phyloP scores from a whole-genome alignment of 768 basidiomycete genomes.

The Rhizopogon roseolus region DNA sequence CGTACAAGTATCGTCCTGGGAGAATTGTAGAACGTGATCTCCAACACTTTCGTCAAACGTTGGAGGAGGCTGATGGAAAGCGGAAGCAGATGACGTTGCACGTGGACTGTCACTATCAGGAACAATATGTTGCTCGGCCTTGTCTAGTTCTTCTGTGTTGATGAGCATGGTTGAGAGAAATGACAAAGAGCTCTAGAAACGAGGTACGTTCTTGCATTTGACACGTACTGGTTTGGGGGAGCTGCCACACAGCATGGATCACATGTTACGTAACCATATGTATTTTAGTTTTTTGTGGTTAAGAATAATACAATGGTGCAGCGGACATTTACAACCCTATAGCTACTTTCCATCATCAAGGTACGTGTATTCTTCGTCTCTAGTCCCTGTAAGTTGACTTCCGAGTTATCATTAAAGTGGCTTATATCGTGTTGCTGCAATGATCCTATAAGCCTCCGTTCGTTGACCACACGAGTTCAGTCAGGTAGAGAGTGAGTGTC shows the following conservation, averaged over 20 bases:
- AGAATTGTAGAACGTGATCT: conserved; percentile 21
- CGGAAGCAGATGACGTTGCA: neutral
- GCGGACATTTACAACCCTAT: neutral
- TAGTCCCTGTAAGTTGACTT: neutral
- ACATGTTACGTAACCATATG: neutral
- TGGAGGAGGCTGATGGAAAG: conserved; percentile 12
- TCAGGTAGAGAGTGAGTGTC: neutral
- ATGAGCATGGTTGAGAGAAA: neutral
- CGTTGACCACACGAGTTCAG: neutral
- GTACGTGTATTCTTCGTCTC: neutral
- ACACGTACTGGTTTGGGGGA: neutral
- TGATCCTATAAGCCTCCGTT: neutral
- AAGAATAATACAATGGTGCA: too few relatives aligned
- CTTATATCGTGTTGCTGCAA: neutral
- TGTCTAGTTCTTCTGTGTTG: neutral
- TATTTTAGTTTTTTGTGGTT: neutral
- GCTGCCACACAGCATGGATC: too few relatives aligned
- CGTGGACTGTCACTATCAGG: neutral
- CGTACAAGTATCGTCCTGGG: conserved; percentile 14
- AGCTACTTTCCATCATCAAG: neutral
- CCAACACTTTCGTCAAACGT: conserved; percentile 21
- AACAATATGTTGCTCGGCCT: neutral
- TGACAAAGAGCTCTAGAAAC: neutral
- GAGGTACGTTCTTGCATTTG: neutral
- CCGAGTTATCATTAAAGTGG: neutral